Evolutionary conservation across 2,329 filamentous ascomycete genomes (phyloP).

Genomic region (Trichoderma atroviride): DNA sequence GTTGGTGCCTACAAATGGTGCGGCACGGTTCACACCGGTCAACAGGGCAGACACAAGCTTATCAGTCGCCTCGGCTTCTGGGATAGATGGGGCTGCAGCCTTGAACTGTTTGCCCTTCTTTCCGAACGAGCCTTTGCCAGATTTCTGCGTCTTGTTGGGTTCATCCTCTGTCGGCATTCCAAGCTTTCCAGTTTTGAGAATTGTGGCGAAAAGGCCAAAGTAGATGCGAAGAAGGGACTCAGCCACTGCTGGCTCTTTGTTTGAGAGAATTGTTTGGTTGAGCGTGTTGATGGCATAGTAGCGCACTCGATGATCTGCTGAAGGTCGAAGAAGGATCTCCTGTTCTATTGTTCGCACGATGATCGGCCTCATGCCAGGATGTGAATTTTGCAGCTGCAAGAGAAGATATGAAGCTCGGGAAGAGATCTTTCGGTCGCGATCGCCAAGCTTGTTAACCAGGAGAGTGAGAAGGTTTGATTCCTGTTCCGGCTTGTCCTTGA

Average conservation of each 20-base stretch:
- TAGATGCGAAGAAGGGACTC: slow-evolving; percentile 85
- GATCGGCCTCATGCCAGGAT: slow-evolving; percentile 91
- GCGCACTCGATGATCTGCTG: slow-evolving; percentile 83
- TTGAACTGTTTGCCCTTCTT: slow-evolving; percentile 34
- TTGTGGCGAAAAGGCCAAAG: slow-evolving; percentile 81
- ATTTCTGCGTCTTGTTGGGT: slow-evolving; percentile 39
- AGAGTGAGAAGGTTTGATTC: slow-evolving; percentile 90
- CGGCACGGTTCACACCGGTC: slow-evolving; percentile 92
- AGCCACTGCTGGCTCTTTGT: slow-evolving; percentile 78
- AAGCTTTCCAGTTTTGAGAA: slow-evolving; percentile 66
- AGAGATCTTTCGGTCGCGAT: slow-evolving; percentile 92
- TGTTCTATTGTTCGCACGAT: slow-evolving; percentile 84
- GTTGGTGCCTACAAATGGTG: slow-evolving; percentile 86
- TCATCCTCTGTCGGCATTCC: slow-evolving; percentile 50
- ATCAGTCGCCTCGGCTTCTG: slow-evolving; percentile 71
- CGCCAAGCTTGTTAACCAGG: slow-evolving; percentile 94
- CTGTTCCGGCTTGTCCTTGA: slow-evolving; percentile 96
- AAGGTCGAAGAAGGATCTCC: slow-evolving; percentile 83
- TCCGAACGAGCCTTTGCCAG: slow-evolving; percentile 5
- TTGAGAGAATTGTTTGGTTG: slow-evolving; percentile 92
- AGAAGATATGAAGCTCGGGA: slow-evolving; percentile 91
- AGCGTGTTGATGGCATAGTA: slow-evolving; percentile 97
- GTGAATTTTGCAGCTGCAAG: slow-evolving; percentile 84
- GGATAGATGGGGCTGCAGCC: slow-evolving; percentile 44
- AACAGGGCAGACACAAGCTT: slow-evolving; percentile 91